Percentiles rank a stretch among this genome's conserved stretches.
Conservation (phyloP, 371 early-diverging fungal genomes). For the Mucor irregularis region DNA sequence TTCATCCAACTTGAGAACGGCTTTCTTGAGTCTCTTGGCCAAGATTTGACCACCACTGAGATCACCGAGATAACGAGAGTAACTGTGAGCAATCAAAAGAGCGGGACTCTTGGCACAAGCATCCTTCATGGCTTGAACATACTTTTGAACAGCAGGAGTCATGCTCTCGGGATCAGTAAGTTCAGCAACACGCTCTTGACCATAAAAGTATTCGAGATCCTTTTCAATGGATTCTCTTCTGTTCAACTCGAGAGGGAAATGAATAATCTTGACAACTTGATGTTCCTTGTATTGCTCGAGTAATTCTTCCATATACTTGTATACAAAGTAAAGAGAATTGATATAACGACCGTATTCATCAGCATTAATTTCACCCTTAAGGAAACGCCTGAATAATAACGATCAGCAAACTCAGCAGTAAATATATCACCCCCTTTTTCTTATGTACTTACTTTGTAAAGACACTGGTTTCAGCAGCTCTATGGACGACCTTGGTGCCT, state of each 20-base stretch:
- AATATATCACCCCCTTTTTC: background rate
- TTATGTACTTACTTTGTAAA: constrained; percentile 49
- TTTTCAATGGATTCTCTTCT: constrained; percentile 42
- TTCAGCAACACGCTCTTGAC: constrained; percentile 40
- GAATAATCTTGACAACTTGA: constrained; percentile 48
- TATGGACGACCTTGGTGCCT: constrained; percentile 61
- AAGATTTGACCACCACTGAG: constrained; percentile 65
- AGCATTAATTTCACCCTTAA: constrained; percentile 46
- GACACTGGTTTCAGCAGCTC: constrained; percentile 58
- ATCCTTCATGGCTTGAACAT: constrained; percentile 50
- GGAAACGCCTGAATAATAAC: constrained; percentile 35
- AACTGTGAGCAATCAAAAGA: constrained; percentile 59
- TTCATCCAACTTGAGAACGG: constrained; percentile 38
- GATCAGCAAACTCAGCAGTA: background rate
- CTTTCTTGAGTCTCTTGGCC: constrained; percentile 55
- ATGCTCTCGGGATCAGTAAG: constrained; percentile 38
- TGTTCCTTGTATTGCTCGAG: constrained; percentile 54
- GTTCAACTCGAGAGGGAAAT: constrained; percentile 58
- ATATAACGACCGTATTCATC: constrained; percentile 54
- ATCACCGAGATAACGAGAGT: constrained; percentile 66
- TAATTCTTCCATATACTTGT: constrained; percentile 56
- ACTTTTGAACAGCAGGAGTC: constrained; percentile 56
- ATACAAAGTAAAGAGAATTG: constrained; percentile 47
- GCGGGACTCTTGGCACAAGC: constrained; percentile 52
- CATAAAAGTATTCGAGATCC: constrained; percentile 60